Base-by-base conservation (phyloP, 371 early-diverging fungal genomes). In the Circinella umbellata region DNA sequence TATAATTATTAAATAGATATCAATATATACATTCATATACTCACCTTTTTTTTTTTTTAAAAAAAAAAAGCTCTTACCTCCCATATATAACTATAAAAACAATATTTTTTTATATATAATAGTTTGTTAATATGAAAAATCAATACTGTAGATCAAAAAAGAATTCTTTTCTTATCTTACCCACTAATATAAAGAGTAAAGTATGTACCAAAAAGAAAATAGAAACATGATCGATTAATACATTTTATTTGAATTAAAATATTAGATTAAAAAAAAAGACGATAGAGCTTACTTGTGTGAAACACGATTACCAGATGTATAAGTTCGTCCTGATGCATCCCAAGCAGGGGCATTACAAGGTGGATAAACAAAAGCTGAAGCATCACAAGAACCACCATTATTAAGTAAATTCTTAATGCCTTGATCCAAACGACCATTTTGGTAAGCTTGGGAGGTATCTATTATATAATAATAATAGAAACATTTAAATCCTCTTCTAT, bases 401-500 rank as follows among this genome's bases (percentile, higher is more conserved):
- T 47, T 47, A 10, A 81, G 48, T 3, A 76, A 73, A 36, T 62
- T 20, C 49, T 79, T 80, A 20, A 81, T 53, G 39, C 64, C 64
- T 14, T 47, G n/a, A 53, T 80, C 78, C 62, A 77, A 74, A 0
- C 73, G 73, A 20, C 63, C 57, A 37, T 85, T 85, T 5, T 53
- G 70, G 47, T 76, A 76, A 11, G 85, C 85, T 60, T 85, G 85
- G 11, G 85, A 81, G 4, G 74, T 81, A 75, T 83, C 82, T 80
- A 72, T 15, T 42, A 42, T 42, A 42, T 42, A 27, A 27, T 27
- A 27, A 27, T 27, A 27, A 27, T 27, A 27, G 2, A 27, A 27
- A 27, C 2, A 27, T 27, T 27, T 27, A 27, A 27, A 27, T 27
- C 27, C 2, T 27, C 27, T 27, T 27, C 27, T 27, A 27, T 27